These are phyloP conservation scores for Tylopilus intermedius DNA, from an alignment of 768 basidiomycete species.

Conservation along the genomic window DNA sequence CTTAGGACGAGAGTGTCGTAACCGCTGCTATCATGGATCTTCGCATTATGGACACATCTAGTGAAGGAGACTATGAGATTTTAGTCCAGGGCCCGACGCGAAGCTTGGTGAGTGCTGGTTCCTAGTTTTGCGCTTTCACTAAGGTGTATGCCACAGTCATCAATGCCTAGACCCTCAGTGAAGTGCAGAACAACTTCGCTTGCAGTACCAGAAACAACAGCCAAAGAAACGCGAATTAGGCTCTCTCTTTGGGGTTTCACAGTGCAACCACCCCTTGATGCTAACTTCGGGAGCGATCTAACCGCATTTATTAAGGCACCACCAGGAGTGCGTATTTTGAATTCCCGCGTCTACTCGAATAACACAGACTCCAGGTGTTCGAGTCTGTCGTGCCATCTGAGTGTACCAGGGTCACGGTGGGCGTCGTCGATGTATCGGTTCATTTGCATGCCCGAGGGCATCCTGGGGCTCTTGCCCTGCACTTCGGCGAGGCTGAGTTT, in stretches of 20 bases:
- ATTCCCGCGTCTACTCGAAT: constrained; percentile 1
- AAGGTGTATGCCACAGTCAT: constrained; percentile 32
- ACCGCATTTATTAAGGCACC: constrained; percentile 70
- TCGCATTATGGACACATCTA: constrained; percentile 45
- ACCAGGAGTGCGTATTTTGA: constrained; percentile 64
- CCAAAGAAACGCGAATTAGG: constrained; percentile 77
- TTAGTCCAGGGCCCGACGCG: constrained; percentile 54
- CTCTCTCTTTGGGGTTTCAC: constrained; percentile 62
- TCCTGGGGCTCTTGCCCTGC: constrained; percentile 61
- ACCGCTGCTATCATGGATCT: constrained; percentile 62
- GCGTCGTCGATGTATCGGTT: constrained; percentile 61
- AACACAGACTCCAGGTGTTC: constrained; percentile 55
- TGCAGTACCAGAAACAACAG: constrained; percentile 49
- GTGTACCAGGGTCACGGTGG: constrained; percentile 65
- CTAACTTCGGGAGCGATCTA: constrained; percentile 60
- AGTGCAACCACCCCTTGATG: constrained; percentile 55
- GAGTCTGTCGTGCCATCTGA: constrained; percentile 91
- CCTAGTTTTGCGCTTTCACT: not conserved
- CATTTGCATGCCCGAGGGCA: constrained; percentile 53
- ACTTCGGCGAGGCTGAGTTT: constrained; percentile 64
- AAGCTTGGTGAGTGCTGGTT: constrained; percentile 46
- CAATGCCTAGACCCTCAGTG: constrained; percentile 45
- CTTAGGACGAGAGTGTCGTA: constrained; percentile 66
- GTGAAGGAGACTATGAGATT: constrained; percentile 34
- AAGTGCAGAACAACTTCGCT: constrained; percentile 67